Conservation (phyloP, 1,284 basidiomycete species). For the Phaffia rhodozyma region DNA sequence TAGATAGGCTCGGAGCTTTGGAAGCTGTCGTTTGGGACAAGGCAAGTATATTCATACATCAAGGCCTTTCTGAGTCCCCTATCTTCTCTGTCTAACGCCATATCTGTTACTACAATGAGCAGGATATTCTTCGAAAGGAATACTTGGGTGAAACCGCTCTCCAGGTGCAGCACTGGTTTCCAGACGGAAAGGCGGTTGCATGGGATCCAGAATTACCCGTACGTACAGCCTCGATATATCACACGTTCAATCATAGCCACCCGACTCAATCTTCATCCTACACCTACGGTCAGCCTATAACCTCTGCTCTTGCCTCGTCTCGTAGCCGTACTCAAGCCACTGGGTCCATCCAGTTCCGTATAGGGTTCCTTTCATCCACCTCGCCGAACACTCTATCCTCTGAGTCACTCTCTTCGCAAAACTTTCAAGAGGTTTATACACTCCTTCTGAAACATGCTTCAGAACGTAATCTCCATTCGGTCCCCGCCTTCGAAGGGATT, state of each 20-base stretch:
- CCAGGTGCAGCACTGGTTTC: conserved; percentile 69
- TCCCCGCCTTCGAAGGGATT: conserved; percentile 75
- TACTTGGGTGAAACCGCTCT: conserved; percentile 82
- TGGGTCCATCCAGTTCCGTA: conserved; percentile 22
- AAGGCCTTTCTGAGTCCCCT: neutral
- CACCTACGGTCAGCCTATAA: conserved; percentile 40
- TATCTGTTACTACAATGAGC: neutral
- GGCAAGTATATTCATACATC: conserved; percentile 39
- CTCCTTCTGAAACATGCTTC: conserved; percentile 52
- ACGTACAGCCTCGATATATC: conserved; percentile 16
- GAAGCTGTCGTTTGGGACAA: conserved; percentile 91
- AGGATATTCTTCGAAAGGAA: conserved; percentile 61
- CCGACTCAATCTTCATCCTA: neutral
- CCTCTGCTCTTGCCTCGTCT: conserved; percentile 51
- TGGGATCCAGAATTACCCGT: conserved; percentile 31
- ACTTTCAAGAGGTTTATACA: conserved; percentile 49
- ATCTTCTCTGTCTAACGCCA: neutral
- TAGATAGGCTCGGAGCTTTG: conserved; percentile 58
- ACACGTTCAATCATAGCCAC: neutral
- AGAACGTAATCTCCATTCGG: conserved; percentile 51
- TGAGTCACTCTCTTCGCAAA: conserved; percentile 25
- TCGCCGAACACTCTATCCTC: conserved; percentile 42
- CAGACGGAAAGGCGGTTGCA: conserved; percentile 34
- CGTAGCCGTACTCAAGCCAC: conserved; percentile 27
- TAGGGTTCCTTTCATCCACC: conserved; percentile 18